These are phyloP conservation scores for Aspergillus sp. DNA, from an alignment of 2,329 filamentous ascomycete genomes.

Conservation along the genomic window DNA sequence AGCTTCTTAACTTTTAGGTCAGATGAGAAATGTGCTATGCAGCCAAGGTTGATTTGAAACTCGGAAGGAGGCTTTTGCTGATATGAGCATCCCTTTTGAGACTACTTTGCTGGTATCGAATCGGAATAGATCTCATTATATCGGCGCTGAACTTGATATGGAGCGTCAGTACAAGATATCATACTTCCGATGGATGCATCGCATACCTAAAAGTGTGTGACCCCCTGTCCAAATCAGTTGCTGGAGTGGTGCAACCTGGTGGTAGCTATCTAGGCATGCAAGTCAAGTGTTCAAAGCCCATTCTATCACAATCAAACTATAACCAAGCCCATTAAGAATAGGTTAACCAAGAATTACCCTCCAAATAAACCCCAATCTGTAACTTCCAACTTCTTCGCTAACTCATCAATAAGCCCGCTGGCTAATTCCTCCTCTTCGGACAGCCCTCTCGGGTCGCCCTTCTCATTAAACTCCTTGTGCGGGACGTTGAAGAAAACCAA, in stretches of 20 bases:
- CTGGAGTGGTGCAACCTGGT: neutral
- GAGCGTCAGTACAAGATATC: neutral
- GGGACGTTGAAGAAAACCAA: conserved; percentile 87
- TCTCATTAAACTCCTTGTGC: conserved; percentile 70
- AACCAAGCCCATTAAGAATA: neutral
- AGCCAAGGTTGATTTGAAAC: neutral
- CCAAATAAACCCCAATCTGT: conserved; percentile 78
- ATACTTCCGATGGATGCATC: neutral
- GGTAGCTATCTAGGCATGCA: neutral
- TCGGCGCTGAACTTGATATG: neutral
- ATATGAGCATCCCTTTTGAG: neutral
- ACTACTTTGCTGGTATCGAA: neutral
- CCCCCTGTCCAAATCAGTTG: neutral
- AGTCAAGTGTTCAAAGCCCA: neutral
- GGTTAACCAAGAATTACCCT: conserved; percentile 22
- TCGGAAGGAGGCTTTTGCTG: neutral
- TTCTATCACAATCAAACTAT: neutral
- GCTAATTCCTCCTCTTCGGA: conserved; percentile 62
- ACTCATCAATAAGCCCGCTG: conserved; percentile 37
- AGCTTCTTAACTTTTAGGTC: neutral
- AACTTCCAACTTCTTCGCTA: conserved; percentile 74
- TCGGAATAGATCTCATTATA: neutral
- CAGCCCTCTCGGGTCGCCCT: conserved; percentile 67
- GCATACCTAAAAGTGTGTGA: neutral
- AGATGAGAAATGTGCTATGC: neutral